phyloP scores from a whole-genome alignment of 495 filamentous ascomycete species.

The Usnea hakonensis region DNA sequence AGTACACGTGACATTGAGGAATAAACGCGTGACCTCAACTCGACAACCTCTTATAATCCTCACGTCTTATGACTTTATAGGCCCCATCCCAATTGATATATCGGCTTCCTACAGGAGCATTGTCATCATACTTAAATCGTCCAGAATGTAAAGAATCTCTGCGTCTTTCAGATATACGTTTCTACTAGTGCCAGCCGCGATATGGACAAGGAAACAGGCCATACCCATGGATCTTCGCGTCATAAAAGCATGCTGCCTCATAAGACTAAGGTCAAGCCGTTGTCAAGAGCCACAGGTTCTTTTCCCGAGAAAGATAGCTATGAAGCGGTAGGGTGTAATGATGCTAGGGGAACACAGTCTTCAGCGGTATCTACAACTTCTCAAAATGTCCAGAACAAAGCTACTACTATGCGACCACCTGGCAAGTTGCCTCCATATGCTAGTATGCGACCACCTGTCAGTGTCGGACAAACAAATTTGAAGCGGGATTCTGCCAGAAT shows the following conservation, averaged over 20 bases:
- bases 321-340: background rate
- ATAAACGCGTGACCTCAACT: too few species aligned
- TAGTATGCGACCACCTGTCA: background rate
- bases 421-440: background rate
- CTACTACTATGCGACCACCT: background rate
- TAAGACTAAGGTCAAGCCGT: background rate
- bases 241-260: constrained; percentile 18
- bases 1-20: background rate
- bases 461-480: background rate
- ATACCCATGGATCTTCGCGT: background rate
- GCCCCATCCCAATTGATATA: too few species aligned
- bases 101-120: too few species aligned
- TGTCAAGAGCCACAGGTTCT: background rate
- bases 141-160: background rate
- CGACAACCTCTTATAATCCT: too few species aligned
- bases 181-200: background rate
- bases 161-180: background rate
- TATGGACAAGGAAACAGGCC: background rate
- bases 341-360: background rate
- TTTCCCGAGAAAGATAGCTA: background rate
- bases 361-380: background rate
- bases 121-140: background rate
- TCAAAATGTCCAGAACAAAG: background rate
- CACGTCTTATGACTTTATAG: too few species aligned
- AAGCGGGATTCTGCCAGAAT: background rate